These are phyloP conservation scores for Tetrahymena thermophila DNA, from an alignment of 73 alveolate species.

Conservation along the genomic window DNA sequence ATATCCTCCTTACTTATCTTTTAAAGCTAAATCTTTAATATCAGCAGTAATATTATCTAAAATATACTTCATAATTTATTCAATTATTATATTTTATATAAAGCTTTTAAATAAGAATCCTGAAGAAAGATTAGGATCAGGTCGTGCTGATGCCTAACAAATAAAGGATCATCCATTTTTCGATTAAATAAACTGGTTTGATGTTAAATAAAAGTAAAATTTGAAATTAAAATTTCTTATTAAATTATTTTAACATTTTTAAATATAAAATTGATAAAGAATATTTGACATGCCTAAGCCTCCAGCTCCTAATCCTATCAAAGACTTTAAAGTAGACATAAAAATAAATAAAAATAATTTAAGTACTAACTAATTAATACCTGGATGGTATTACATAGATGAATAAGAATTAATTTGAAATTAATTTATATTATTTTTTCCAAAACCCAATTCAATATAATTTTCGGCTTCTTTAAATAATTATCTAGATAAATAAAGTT, in stretches of 20 bases:
- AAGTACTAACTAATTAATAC: not conserved
- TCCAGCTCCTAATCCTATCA: not conserved
- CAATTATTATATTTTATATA: constrained; percentile 43
- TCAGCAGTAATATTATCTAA: not conserved
- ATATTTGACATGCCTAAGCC: not conserved
- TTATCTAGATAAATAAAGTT: no score
- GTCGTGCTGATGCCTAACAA: constrained; percentile 73
- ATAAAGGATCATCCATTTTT: constrained; percentile 88
- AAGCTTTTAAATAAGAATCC: constrained; percentile 84
- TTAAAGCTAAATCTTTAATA: constrained; percentile 38
- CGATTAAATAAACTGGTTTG: constrained; percentile 65
- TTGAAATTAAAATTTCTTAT: not conserved
- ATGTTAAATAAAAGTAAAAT: constrained; percentile 13
- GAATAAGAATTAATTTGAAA: not conserved
- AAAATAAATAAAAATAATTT: not conserved
- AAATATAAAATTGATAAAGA: not conserved
- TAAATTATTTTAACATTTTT: not conserved
- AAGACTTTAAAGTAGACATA: not conserved
- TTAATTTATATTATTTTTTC: not conserved
- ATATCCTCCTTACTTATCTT: constrained; percentile 41
- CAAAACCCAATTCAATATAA: not conserved
- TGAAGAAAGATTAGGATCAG: constrained; percentile 80
- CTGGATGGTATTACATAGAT: not conserved
- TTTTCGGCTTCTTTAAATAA: no score
- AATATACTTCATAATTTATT: constrained; percentile 54